Base-by-base conservation (phyloP, 2,329 filamentous ascomycete species). In the Chaetomium sp. region DNA sequence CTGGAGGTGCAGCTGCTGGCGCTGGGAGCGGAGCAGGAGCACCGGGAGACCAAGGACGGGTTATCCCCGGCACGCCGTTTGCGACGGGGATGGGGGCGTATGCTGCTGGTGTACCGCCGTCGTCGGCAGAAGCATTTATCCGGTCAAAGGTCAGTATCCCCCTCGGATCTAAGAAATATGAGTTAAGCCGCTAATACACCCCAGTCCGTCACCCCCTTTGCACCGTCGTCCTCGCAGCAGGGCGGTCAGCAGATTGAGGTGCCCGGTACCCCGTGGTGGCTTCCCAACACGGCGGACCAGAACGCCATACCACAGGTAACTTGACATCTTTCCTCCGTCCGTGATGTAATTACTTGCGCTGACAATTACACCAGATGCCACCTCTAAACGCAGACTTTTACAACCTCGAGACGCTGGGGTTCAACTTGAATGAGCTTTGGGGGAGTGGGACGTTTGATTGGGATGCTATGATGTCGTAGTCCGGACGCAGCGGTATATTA, bases 401-500 rank as follows among this genome's bases (percentile, higher is more conserved):
- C 19, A 80, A 74, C 61, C 72, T 81, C 49, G 79, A 80, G 62
- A 68, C 78, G 44, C 67, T 81, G 49, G 79, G 78, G 3, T 71
- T 79, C 53, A 79, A 80, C 59, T 66, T 81, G 50, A 79, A 80
- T 57, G 78, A 81, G 60, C 69, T 81, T 52, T 81, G 79, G 79
- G 78, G 76, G 42, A 77, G 79, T 54, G 60, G 61, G 10, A 58
- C 42, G 2, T 65, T 64, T 61, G 64, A 65, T 14, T 63, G 61
- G 61, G 61, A 63, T 40, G 49, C 56, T 4, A 59, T 58, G 53
- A 61, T 61, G 54, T 40, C 52, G 40, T 59, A 47, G 57, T 46
- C 2, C 32, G 11, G 41, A 4, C 9, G 10, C 10, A 6, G 3
- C 40, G 40, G 4, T 3, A 12, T 12, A 2, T 12, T 12, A 38